phyloP scores from a whole-genome alignment of 306 rosid species.

The Citrullus mucosospermus region DNA sequence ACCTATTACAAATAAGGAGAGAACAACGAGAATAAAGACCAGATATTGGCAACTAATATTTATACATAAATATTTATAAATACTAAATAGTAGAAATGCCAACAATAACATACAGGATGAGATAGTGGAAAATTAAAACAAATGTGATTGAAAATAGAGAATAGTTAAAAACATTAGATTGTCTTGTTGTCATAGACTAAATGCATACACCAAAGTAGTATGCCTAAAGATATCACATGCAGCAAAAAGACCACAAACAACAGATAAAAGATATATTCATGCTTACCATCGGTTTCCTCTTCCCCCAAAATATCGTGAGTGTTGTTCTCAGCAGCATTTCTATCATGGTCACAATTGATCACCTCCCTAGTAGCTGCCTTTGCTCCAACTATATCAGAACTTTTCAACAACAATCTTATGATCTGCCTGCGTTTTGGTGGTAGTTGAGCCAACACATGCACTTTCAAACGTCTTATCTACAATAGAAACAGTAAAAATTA shows the following conservation, averaged over 20 bases:
- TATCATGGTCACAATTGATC: constrained; percentile 17
- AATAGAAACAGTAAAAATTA: constrained; percentile 12
- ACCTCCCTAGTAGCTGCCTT: constrained; percentile 45
- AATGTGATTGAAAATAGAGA: not conserved
- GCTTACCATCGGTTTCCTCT: constrained; percentile 54
- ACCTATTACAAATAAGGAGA: no score
- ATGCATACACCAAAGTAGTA: not conserved
- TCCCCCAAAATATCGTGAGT: constrained; percentile 30
- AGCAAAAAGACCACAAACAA: not conserved
- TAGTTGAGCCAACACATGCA: constrained; percentile 68
- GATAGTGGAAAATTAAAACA: not conserved
- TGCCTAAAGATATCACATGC: not conserved
- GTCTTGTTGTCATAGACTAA: not conserved
- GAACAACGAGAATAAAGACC: no score
- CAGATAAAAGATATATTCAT: not conserved
- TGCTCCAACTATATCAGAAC: constrained; percentile 69
- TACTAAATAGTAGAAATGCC: no score
- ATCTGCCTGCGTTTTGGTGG: constrained; percentile 94
- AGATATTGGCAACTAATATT: no score
- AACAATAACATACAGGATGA: not conserved
- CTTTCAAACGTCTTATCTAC: constrained; percentile 93
- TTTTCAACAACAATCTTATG: constrained; percentile 51
- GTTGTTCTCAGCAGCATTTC: constrained; percentile 24
- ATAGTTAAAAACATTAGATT: not conserved
- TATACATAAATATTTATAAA: no score